Conservation (phyloP, 148 eudicot genomes). For the Polygonum aviculare region DNA sequence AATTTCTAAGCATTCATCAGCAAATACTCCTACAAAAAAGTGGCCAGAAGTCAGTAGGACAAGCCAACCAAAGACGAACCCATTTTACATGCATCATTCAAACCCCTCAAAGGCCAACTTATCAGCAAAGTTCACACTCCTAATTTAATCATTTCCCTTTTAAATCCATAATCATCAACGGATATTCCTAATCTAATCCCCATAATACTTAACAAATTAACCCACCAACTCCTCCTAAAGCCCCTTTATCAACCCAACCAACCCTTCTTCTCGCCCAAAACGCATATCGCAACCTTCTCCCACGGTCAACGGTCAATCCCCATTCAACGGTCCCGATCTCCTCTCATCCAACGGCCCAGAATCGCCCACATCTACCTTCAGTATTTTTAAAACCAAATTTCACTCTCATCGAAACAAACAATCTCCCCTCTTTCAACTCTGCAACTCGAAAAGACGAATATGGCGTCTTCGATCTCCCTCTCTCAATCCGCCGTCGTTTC, state of each 20-base stretch:
- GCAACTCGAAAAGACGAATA: not conserved
- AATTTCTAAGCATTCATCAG: too few relatives aligned
- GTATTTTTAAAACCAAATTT: not conserved
- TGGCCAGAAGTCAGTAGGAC: too few relatives aligned
- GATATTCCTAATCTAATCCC: not conserved
- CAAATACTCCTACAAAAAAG: too few relatives aligned
- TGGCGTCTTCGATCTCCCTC: constrained; percentile 62
- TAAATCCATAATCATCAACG: not conserved
- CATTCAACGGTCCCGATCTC: not conserved
- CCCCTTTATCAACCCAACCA: not conserved
- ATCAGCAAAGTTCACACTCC: not conserved
- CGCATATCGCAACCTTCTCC: not conserved
- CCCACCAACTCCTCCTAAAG: not conserved
- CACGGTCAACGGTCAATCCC: not conserved
- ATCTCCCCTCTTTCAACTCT: not conserved
- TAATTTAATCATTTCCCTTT: not conserved
- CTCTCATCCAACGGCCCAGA: not conserved
- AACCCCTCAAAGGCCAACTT: not conserved
- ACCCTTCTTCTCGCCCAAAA: not conserved
- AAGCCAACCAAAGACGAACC: not conserved
- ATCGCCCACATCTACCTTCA: not conserved
- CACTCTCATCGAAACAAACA: not conserved
- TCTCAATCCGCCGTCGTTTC: constrained; percentile 31
- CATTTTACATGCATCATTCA: not conserved
- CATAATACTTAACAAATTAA: too few relatives aligned